phyloP scores from a whole-genome alignment of 352 stramenopile genomes.

The Phytophthora sansomeana region DNA sequence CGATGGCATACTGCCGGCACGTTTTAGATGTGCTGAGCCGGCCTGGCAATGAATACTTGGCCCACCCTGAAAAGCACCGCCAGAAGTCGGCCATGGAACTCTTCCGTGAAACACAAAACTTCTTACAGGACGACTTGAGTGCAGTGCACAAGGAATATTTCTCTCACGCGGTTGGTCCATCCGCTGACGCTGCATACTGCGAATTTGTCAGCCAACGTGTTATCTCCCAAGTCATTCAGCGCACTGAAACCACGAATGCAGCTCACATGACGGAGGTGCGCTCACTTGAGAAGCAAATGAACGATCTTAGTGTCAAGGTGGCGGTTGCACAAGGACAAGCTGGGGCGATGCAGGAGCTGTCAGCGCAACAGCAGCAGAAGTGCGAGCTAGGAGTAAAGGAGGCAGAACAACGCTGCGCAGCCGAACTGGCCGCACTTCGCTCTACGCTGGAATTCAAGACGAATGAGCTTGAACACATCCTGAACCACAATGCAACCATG shows the following conservation, averaged over 20 bases:
- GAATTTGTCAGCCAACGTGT: slow-evolving; percentile 85
- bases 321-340: slow-evolving; percentile 82
- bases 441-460: slow-evolving; percentile 88
- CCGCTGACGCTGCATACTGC: slow-evolving; percentile 83
- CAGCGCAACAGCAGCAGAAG: slow-evolving; percentile 80
- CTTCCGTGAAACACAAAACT: slow-evolving; percentile 73
- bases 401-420: slow-evolving; percentile 74
- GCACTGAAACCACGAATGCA: slow-evolving; percentile 75
- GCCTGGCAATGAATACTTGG: slow-evolving; percentile 51
- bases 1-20: slow-evolving; percentile 84
- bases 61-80: slow-evolving; percentile 29
- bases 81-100: slow-evolving; percentile 82
- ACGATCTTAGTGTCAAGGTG: slow-evolving; percentile 84
- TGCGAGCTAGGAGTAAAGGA: slow-evolving; percentile 80
- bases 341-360: slow-evolving; percentile 84
- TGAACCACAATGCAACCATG: slow-evolving; percentile 90
- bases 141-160: slow-evolving; percentile 70
- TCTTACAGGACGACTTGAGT: slow-evolving; percentile 62
- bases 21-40: slow-evolving; percentile 58
- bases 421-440: slow-evolving; percentile 68
- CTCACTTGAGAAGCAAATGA: slow-evolving; percentile 82
- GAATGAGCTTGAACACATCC: slow-evolving; percentile 87
- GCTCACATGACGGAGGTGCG: slow-evolving; percentile 83
- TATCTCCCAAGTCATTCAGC: slow-evolving; percentile 76
- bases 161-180: slow-evolving; percentile 67